A percentile compares a stretch with the other conserved stretches of the same genome.
Evolutionary conservation across 2,329 filamentous ascomycete genomes (phyloP).

Genomic region (Cordyceps militaris): DNA sequence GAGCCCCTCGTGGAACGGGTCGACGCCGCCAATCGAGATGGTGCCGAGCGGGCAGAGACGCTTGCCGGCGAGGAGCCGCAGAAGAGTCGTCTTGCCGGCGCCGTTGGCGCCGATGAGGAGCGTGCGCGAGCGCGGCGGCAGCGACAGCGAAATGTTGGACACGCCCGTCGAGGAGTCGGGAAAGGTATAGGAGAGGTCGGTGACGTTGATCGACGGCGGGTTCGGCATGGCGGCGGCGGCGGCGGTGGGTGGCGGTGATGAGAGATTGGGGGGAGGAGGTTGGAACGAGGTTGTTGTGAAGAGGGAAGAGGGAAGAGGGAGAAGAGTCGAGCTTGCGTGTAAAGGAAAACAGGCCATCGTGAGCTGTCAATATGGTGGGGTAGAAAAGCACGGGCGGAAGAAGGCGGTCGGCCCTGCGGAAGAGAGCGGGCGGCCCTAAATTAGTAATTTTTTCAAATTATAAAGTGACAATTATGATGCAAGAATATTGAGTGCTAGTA

Average conservation of each 20-base stretch:
- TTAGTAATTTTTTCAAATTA: too few relatives aligned
- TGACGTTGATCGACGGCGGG: conserved; percentile 62
- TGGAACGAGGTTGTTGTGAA: neutral
- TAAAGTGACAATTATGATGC: too few relatives aligned
- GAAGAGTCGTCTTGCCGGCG: conserved; percentile 92
- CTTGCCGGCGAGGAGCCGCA: conserved; percentile 91
- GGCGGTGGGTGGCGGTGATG: neutral
- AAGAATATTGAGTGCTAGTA: too few relatives aligned
- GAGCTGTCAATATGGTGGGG: conserved; percentile 1
- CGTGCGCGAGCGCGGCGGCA: conserved; percentile 79
- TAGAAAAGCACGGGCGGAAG: neutral
- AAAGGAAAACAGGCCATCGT: neutral
- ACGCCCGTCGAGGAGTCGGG: conserved; percentile 78
- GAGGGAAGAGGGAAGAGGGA: neutral
- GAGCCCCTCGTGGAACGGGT: conserved; percentile 84
- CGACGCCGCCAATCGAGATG: conserved; percentile 72
- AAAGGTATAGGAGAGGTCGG: conserved; percentile 79
- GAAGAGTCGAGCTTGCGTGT: neutral
- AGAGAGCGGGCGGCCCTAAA: too few relatives aligned
- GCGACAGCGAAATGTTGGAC: conserved; percentile 61
- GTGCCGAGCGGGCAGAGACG: conserved; percentile 73
- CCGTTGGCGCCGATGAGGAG: conserved; percentile 94
- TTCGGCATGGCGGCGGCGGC: conserved; percentile 23
- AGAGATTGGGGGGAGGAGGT: neutral
- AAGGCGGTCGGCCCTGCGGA: too few relatives aligned